Evolutionary conservation across 805 yeast genomes (phyloP).

Genomic region (Monosporozyma aquatica): DNA sequence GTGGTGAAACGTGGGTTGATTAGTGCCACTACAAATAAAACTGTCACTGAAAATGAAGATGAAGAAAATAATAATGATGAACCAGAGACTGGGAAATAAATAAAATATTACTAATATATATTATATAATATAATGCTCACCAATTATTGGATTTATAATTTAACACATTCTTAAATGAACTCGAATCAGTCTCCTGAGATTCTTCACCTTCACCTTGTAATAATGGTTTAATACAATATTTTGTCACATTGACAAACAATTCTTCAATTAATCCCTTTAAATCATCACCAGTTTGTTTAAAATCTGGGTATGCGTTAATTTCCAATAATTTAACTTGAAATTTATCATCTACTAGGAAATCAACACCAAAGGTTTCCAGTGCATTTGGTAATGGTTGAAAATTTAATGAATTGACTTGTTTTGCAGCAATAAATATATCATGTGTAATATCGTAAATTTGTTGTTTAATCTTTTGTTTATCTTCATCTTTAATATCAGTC

Average conservation of each 20-base stretch:
- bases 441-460: constrained; percentile 54
- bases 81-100: background rate
- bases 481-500: constrained; percentile 32
- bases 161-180: constrained; percentile 35
- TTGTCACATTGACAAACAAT: constrained; percentile 51
- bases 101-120: background rate
- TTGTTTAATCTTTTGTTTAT: constrained; percentile 36
- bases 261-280: constrained; percentile 57
- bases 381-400: constrained; percentile 77
- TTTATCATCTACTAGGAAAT: constrained; percentile 61
- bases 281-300: constrained; percentile 85
- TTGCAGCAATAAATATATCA: constrained; percentile 76
- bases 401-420: constrained; percentile 69
- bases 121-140: constrained; percentile 14
- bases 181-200: constrained; percentile 6
- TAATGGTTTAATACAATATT: constrained; percentile 43
- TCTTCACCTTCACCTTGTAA: constrained; percentile 17
- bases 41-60: constrained; percentile 13
- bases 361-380: constrained; percentile 82
- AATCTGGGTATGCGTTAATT: constrained; percentile 91
- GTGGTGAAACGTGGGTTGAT: constrained; percentile 31
- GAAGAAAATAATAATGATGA: constrained; percentile 3
- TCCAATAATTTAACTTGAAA: constrained; percentile 58
- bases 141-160: constrained; percentile 31
- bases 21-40: constrained; percentile 29